Evolutionary conservation across 106 monocot genomes (phyloP).

Genomic region (Dioscorea alata): DNA sequence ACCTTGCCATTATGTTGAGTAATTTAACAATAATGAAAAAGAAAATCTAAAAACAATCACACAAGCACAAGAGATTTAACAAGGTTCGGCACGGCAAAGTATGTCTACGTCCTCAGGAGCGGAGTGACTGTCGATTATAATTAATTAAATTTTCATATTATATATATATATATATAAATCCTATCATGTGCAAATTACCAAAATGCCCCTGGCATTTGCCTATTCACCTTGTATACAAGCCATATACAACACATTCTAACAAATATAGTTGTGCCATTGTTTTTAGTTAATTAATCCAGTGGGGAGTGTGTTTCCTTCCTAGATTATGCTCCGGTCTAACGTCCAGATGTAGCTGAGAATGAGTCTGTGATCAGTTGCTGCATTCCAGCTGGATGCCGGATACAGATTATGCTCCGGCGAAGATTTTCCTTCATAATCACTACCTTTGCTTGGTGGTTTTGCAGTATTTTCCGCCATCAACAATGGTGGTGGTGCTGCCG

Average conservation of each 20-base stretch:
- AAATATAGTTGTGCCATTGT: constrained; percentile 25
- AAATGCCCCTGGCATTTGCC: too few relatives aligned
- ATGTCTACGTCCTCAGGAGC: too few relatives aligned
- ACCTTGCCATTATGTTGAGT: constrained; percentile 21
- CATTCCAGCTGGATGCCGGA: constrained; percentile 50
- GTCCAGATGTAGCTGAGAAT: constrained; percentile 84
- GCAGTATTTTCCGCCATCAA: constrained; percentile 66
- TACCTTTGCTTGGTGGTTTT: constrained; percentile 54
- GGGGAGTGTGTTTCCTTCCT: neutral
- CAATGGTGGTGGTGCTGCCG: constrained; percentile 50
- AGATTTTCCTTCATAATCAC: constrained; percentile 86
- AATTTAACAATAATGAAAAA: too few relatives aligned
- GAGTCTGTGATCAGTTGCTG: constrained; percentile 86
- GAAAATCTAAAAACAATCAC: too few relatives aligned
- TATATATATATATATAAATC: too few relatives aligned
- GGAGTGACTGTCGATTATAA: too few relatives aligned
- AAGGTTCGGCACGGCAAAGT: too few relatives aligned
- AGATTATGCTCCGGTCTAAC: constrained; percentile 27
- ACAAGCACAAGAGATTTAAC: too few relatives aligned
- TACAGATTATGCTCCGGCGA: constrained; percentile 73
- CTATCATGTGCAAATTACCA: too few relatives aligned
- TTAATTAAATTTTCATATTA: too few relatives aligned
- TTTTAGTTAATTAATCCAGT: constrained; percentile 34
- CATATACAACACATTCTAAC: too few relatives aligned
- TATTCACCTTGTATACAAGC: too few relatives aligned